Evolutionary conservation across 208 protist species (phyloP).

Genomic region (Wallacemonas sp.): DNA sequence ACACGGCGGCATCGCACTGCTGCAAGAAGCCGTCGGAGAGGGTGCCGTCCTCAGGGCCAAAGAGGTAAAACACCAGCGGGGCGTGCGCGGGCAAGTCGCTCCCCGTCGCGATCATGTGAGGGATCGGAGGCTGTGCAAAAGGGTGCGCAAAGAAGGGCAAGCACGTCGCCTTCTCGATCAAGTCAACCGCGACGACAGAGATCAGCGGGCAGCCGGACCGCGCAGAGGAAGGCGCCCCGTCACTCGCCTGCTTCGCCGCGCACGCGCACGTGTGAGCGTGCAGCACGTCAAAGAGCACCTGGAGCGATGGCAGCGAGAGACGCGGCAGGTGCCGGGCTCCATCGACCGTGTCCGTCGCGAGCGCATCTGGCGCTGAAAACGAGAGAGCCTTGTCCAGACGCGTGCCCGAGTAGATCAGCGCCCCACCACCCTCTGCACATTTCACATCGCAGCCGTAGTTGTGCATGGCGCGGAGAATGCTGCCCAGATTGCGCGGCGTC

Average conservation of each 20-base stretch:
- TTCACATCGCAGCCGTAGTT: conserved; percentile 29
- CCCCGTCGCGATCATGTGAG: not conserved
- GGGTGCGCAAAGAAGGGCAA: conserved; percentile 50
- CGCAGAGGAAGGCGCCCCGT: not conserved
- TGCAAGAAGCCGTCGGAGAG: conserved; percentile 37
- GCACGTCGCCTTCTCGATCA: conserved; percentile 48
- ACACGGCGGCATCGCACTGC: conserved; percentile 64
- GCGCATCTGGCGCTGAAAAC: conserved; percentile 2
- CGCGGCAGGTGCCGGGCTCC: conserved; percentile 35
- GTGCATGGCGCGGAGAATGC: conserved; percentile 68
- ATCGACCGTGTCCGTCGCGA: conserved; percentile 27
- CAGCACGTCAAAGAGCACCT: conserved; percentile 46
- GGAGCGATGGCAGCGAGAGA: conserved; percentile 33
- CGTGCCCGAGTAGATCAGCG: conserved; percentile 58
- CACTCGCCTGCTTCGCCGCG: too few relatives aligned
- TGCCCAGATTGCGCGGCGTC: conserved; percentile 64
- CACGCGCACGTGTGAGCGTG: not conserved
- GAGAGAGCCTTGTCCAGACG: conserved; percentile 40
- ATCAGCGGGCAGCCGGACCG: conserved; percentile 6
- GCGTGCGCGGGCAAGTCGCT: not conserved
- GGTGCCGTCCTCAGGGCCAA: conserved; percentile 68
- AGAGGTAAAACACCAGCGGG: conserved; percentile 65
- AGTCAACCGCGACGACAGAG: conserved; percentile 59
- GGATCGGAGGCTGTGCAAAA: conserved; percentile 11
- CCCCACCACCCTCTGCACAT: conserved; percentile 18